Base-by-base conservation (phyloP, 306 rosid genomes). In the Pyrus pyrifolia region DNA sequence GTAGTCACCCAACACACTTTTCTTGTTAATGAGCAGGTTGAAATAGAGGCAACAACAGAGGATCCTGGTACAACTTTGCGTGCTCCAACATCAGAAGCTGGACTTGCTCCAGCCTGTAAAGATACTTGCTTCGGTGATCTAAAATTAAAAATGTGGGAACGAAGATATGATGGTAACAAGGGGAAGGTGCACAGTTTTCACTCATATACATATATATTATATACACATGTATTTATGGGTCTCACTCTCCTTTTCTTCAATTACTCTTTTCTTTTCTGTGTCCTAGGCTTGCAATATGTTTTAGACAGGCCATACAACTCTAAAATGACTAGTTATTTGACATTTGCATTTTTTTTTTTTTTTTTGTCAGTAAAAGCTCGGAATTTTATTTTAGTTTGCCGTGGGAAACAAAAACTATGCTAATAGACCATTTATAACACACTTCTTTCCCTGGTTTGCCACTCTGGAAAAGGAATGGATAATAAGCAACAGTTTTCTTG, bases 51-150 rank as follows among this genome's bases (percentile, higher is more conserved):
- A 72, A 91, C 87, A 40, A 70, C 96, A 11, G 88, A 90, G 18
- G 89, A 91, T 72, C 84, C 83, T 6, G 98, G 98, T 60, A 87
- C 97, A 7, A 29, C 96, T 58, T 80, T 91, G 83, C 96, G 91
- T 52, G 98, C 98, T 77, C 98, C 98, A 75, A 94, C 98, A 52
- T 0, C 70, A 49, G 97, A 94, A 83, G 71, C 88, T 33, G 98
- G 98, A 35, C 75, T 94, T 82, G 76, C 90, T 71, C 91, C 86
- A 53, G 97, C 97, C 78, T 94, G 98, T 72, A 91, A 86, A 86
- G 97, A 94, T 82, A 83, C 97, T 67, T 94, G 96, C 77, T 87
- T 81, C 73, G 93, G 93, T 75, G 75, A 12, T 42, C 85, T 89
- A 57, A 90, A 85, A 80, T 76, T 94, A 70, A 81, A 84, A 76